These are phyloP conservation scores for Fusarium keratoplasticum DNA, from an alignment of 2,329 filamentous ascomycete genomes.

Conservation along the genomic window DNA sequence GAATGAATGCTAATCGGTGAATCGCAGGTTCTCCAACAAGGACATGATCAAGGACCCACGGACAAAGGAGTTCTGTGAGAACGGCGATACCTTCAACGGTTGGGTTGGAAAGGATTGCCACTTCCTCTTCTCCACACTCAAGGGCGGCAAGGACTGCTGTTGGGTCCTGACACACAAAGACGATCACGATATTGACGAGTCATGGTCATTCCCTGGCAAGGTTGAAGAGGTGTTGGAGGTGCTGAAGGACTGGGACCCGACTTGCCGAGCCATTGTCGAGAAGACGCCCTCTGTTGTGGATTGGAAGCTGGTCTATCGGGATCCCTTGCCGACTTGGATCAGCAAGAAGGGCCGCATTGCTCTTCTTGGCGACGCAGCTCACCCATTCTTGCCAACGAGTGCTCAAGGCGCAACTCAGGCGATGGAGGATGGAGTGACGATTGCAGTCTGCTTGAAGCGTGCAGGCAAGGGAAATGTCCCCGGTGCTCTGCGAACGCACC, in stretches of 20 bases:
- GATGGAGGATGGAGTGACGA: conserved; percentile 29
- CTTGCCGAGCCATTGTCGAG: conserved; percentile 32
- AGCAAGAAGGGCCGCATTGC: conserved; percentile 6
- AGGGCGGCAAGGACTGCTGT: conserved; percentile 54
- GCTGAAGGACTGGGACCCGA: conserved; percentile 25
- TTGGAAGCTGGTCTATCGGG: conserved; percentile 34
- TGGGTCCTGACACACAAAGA: conserved; percentile 67
- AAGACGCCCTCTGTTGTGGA: conserved; percentile 27
- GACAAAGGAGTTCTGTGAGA: conserved; percentile 64
- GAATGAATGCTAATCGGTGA: not conserved
- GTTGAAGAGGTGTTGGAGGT: conserved; percentile 27
- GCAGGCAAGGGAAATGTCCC: conserved; percentile 21
- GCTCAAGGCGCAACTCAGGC: conserved; percentile 36
- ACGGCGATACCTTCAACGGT: conserved; percentile 70
- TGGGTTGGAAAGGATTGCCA: conserved; percentile 57
- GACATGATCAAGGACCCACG: conserved; percentile 63
- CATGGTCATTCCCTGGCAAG: conserved; percentile 35
- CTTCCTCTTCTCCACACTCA: conserved; percentile 68
- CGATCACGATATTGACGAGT: conserved; percentile 33
- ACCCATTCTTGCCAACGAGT: conserved; percentile 32
- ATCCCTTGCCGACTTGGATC: conserved; percentile 30
- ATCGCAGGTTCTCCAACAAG: conserved; percentile 51
- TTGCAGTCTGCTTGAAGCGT: conserved; percentile 24
- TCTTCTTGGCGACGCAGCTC: conserved; percentile 34
- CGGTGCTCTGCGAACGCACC: conserved; percentile 24